Base-by-base conservation (phyloP, 805 yeast genomes). In the Pichia cephalocereana region DNA sequence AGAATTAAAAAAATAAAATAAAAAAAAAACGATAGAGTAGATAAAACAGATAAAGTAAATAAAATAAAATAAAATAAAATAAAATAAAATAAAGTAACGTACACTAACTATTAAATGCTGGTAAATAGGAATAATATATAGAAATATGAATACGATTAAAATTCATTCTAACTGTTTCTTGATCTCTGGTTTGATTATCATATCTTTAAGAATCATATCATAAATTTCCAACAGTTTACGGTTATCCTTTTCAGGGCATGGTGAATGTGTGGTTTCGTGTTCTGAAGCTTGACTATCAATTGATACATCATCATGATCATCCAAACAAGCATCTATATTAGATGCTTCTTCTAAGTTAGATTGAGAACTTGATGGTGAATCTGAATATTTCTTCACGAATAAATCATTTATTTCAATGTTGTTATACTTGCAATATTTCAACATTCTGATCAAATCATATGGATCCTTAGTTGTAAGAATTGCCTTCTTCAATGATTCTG, bases 181-280 rank as follows among this genome's bases (percentile, higher is more conserved):
- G 26, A 12, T 9, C 11, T 39, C 18, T 3, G n/a, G 11, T 39
- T 39, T 39, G 32, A n/a, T 4, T 7, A n/a, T 9, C 31, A 34
- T 15, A 34, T 63, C 63, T 11, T 49, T 51, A 34, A 63, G 47
- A 34, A 62, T 57, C 4, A 50, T 48, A 46, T 63, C 63, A 41
- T 62, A 62, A 17, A 58, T 55, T 43, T 52, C 43, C 19, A 48
- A 27, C 28, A 54, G 45, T 14, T 48, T 49, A 1, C 23, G 27
- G 28, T 52, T 43, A 1, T 42, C 53, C 10, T 44, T 44, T 27
- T 32, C 28, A 23, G 14, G 6, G 28, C 37, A 39, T 18, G 38
- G 15, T 23, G 26, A 34, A n/a, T 38, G 38, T 2, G 31, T 12
- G 6, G 31, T 12, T 4, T 32, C 47, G 30, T 26, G 11, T 10